Conservation (phyloP, 371 early-diverging fungal species). For the Dentiscutata heterogama region DNA sequence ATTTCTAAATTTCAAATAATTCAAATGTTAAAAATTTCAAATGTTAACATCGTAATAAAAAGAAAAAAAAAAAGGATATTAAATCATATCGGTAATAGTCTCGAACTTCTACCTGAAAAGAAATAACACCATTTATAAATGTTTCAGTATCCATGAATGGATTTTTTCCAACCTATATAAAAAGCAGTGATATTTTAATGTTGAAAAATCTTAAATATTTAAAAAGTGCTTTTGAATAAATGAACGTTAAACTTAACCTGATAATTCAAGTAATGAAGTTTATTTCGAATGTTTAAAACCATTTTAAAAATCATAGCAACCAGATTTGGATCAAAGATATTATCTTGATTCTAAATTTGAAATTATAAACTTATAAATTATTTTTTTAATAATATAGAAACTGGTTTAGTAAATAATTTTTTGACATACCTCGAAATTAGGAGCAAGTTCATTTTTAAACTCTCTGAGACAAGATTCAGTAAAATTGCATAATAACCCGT, state of each 20-base stretch:
- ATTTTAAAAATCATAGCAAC: slow-evolving; percentile 69
- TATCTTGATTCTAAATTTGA: slow-evolving; percentile 56
- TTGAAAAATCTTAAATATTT: background rate
- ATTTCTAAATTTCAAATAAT: background rate
- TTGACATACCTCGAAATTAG: slow-evolving; percentile 60
- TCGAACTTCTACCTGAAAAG: slow-evolving; percentile 62
- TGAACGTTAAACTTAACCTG: slow-evolving; percentile 60
- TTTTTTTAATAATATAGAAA: background rate
- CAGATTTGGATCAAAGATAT: slow-evolving; percentile 69
- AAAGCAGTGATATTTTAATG: background rate
- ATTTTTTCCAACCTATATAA: slow-evolving; percentile 66
- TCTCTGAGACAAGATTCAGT: slow-evolving; percentile 63
- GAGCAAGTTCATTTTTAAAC: slow-evolving; percentile 63
- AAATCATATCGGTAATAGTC: background rate
- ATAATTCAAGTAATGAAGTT: slow-evolving; percentile 67
- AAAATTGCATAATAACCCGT: slow-evolving; percentile 71
- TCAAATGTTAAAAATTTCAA: background rate
- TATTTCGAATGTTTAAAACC: slow-evolving; percentile 64
- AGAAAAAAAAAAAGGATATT: background rate
- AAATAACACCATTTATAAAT: slow-evolving; percentile 63
- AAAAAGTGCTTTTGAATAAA: background rate
- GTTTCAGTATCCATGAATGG: slow-evolving; percentile 69
- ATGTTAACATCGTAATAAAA: background rate
- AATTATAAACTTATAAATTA: background rate
- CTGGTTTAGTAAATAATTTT: background rate